Evolutionary conservation across 345 rosid species (phyloP), one percentile per base, ranked within the genome.

Genomic region (Sisymbrium irio): DNA sequence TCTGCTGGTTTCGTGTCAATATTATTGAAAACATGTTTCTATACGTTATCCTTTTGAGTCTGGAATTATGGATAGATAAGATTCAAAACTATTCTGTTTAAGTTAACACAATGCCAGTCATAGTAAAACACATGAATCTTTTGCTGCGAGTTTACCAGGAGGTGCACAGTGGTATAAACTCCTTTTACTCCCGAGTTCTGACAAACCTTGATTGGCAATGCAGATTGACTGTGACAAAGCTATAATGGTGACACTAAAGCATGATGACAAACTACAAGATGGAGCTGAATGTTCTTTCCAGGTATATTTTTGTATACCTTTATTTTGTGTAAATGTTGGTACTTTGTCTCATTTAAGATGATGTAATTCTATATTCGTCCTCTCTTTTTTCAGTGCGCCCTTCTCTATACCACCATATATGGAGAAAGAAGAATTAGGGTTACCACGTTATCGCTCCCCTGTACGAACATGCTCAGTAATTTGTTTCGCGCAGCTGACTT

Each of bases 341-440:
- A 69, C 32, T 4, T 25, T 60, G 33, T 53, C 35, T 65, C 62
- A 32, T 35, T 15, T 12, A 65, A 35, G 45, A 1, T 57, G 62
- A 6, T 50, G 25, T 56, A 54, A 11, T 25, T 41, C 36, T 65
- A 73, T 63, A 57, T 51, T 35, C 30, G 9, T 44, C 64, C 66
- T 83, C 71, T 68, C 37, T 65, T 70, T 65, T 74, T 50, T 44
- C 83, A 95, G 99, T 95, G 99, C 71, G 99, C 94, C 40, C 92
- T 95, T 77, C 92, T 95, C 61, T 92, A 92, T 77, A 95, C 99
- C 55, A 92, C 97, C 54, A 80, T 85, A 40, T 84, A 85, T 76
- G 99, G 99, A 65, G 91, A 90, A 86, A 85, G 99, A 80, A 87
- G 98, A 87, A 95, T 95, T 73, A 91, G 98, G 56, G 86, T 95